Evolutionary conservation across 73 alveolate species (phyloP), one percentile per base, ranked within the genome.

Genomic region (Tetrahymena thermophila): DNA sequence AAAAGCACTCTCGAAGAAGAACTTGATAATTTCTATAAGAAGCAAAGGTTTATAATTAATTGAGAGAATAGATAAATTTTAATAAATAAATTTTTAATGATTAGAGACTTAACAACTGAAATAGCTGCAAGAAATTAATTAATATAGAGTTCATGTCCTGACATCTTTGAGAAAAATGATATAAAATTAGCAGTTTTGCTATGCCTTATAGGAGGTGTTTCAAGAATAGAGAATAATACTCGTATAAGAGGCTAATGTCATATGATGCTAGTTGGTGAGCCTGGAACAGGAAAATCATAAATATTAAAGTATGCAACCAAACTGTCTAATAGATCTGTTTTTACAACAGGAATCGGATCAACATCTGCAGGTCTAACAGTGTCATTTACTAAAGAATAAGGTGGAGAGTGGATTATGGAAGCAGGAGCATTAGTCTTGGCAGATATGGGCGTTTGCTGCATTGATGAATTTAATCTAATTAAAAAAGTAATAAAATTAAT

Each of bases 391-490:
- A 98, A 97, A 96, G 99, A 98, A 71, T 25, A 71, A 85, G 97
- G 98, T 6, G 58, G 85, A 19, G 99, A 98, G 43, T 98, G 98
- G 96, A 96, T 98, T 85, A 93, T 98, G 37, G 99, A 98, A 85
- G 99, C 99, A 25, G 99, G 99, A 17, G 99, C 99, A 8, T 97
- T 98, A 34, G 99, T 96, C 4, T 94, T 97, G 35, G 98, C 98
- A 43, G 99, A 98, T 96, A 95, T 97, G 85, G 99, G 99, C n/a
- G 96, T 98, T 14, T 98, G 99, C 97, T 98, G 99, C 35, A 98
- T 98, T 35, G 99, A 98, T 94, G 99, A 98, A 94, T 97, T 98
- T 85, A 97, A 98, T 23, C 85, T 97, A 13, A 85, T 98, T 11
- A 96, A 96, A 42, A 43, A 93, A 28, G 98, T 97, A 38, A 98